phyloP scores from a whole-genome alignment of 306 rosid genomes.

The Cicer yamashitae region DNA sequence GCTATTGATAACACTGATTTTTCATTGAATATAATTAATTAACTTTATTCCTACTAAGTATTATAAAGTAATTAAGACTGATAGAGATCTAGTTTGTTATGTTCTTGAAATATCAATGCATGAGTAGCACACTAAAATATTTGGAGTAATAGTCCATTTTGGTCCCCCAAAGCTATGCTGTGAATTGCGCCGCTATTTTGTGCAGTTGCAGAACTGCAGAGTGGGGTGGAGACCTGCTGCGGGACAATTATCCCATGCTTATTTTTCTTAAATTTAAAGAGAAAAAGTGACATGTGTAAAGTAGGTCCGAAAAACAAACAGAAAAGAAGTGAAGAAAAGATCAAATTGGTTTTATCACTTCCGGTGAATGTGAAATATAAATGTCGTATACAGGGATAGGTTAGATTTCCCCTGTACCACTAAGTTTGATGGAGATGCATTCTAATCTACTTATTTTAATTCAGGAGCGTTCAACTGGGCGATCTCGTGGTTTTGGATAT shows the following conservation, averaged over 20 bases:
- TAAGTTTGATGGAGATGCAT: constrained; percentile 32
- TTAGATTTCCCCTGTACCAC: constrained; percentile 8
- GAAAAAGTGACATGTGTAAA: constrained; percentile 14
- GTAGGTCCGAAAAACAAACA: not conserved
- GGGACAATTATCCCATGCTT: not conserved
- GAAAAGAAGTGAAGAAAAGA: not conserved
- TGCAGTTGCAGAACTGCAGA: not conserved
- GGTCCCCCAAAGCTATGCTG: not conserved
- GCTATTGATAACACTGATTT: too few species aligned
- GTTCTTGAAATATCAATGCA: constrained; percentile 7
- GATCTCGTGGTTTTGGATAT: constrained; percentile 99
- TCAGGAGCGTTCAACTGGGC: constrained; percentile 91
- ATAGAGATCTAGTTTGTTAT: too few species aligned
- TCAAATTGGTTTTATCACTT: constrained; percentile 17
- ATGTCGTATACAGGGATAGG: not conserved
- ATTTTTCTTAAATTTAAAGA: constrained; percentile 1
- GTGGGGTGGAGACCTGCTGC: not conserved
- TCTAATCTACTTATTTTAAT: constrained; percentile 32
- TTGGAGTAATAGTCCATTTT: not conserved
- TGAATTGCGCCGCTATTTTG: not conserved
- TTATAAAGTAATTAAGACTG: too few species aligned
- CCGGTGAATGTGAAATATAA: not conserved
- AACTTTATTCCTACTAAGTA: too few species aligned
- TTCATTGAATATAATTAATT: too few species aligned
- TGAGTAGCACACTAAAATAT: not conserved